These are phyloP conservation scores for Quercus gilva DNA, from an alignment of 306 rosid species.

Conservation along the genomic window DNA sequence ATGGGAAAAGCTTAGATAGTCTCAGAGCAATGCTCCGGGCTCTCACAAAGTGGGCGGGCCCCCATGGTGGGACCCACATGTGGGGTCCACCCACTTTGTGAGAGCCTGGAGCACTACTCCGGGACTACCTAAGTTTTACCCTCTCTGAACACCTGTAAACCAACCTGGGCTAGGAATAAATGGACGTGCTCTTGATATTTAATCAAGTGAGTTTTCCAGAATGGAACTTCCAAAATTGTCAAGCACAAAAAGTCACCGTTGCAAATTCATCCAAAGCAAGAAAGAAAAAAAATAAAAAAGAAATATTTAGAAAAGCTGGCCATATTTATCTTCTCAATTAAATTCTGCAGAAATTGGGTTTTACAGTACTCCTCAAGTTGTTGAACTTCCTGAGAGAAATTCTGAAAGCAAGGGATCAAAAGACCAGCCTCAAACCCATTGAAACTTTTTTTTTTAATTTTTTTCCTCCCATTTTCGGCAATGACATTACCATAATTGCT, in stretches of 20 bases:
- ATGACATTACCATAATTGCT: too few relatives aligned
- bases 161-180: too few relatives aligned
- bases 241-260: not conserved
- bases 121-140: too few relatives aligned
- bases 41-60: too few relatives aligned
- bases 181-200: not conserved
- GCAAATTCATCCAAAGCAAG: not conserved
- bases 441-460: too few relatives aligned
- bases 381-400: conserved; percentile 69
- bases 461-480: too few relatives aligned
- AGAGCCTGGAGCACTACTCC: too few relatives aligned
- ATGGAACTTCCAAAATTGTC: not conserved
- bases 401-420: conserved; percentile 63
- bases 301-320: not conserved
- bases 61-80: too few relatives aligned
- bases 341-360: conserved; percentile 18
- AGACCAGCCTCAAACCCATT: conserved; percentile 62
- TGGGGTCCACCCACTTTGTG: too few relatives aligned
- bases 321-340: not conserved
- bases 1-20: too few relatives aligned
- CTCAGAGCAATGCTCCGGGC: too few relatives aligned
- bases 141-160: too few relatives aligned
- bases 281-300: not conserved
- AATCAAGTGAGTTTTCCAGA: not conserved
- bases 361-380: conserved; percentile 76